phyloP scores from a whole-genome alignment of 495 filamentous ascomycete genomes.

The Tuber microsphaerosporum region DNA sequence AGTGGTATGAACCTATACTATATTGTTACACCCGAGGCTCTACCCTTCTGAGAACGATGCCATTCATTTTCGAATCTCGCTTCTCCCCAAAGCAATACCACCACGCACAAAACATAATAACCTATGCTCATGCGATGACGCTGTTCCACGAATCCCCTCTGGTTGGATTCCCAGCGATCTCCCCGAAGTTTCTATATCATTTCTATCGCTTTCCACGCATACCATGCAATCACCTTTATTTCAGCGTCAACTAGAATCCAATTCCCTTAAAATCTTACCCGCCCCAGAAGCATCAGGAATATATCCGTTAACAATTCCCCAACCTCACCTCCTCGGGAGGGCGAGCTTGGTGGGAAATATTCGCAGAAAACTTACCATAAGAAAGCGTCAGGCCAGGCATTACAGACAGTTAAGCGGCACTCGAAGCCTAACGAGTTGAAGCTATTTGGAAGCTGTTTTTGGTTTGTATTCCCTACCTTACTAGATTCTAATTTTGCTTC shows the following conservation, averaged over 20 bases:
- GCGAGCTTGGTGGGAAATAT: conserved; percentile 30
- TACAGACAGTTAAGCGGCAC: conserved; percentile 65
- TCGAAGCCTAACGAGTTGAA: conserved; percentile 65
- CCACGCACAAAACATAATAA: neutral
- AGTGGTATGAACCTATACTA: neutral
- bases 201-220: neutral
- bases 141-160: neutral
- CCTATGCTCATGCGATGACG: neutral
- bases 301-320: conserved; percentile 47
- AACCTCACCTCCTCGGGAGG: conserved; percentile 29
- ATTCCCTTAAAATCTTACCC: conserved; percentile 8
- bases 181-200: neutral
- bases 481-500: neutral
- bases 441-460: conserved; percentile 85
- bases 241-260: neutral
- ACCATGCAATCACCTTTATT: neutral
- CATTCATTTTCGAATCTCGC: neutral
- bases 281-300: conserved; percentile 8
- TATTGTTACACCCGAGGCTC: neutral
- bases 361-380: conserved; percentile 73
- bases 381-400: conserved; percentile 70
- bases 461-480: conserved; percentile 50
- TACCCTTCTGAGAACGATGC: neutral
- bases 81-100: neutral
- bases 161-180: neutral